Base-by-base conservation (phyloP, 2,329 filamentous ascomycete genomes). In the Lasiodiplodia gonubiensis region DNA sequence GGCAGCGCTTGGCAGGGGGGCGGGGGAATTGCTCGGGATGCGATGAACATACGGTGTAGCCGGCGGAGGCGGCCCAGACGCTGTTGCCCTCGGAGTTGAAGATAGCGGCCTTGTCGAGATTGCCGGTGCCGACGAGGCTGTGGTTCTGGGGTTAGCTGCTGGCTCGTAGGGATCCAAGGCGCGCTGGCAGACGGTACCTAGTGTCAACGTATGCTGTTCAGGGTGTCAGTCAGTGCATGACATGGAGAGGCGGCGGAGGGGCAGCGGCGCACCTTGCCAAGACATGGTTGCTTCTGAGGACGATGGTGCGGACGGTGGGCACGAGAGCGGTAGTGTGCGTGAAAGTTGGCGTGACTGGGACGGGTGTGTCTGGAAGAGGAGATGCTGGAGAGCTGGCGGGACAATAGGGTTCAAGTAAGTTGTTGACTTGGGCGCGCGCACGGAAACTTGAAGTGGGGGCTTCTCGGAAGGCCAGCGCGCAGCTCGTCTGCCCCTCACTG, bases 21-120 rank as follows among this genome's bases (percentile, higher is more conserved):
- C 27, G 21, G 39, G 46, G 59, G 59, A 52, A 63, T 39, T 37
- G 59, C 30, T 52, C n/a, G 33, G 57, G 57, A 68, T 52, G 51
- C 51, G 66, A 55, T 63, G 57, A 68, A 78, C 82, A 80, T 90
- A 97, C 93, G 78, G 85, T 83, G 84, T 97, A 97, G 72, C 85
- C 95, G 89, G 70, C 92, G 94, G 78, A 97, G 18, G 85, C 97
- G 91, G 72, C 95, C 79, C 79, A 97, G 70, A 97, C 75, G 68
- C 82, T 80, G 74, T 81, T 80, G 75, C 81, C 81, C 67, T 77
- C 75, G 69, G 75, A 78, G 76, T 83, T 83, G 71, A 83, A 83
- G 74, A 85, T 84, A 71, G 83, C 79, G 70, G 83, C 82, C 75
- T 84, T 84, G 76, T 80, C 79, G 72, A 80, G 74, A 73, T 79